Evolutionary conservation across 208 protist species (phyloP), one percentile per base, ranked within the genome.

Genomic region (Trichomonas vaginalis): DNA sequence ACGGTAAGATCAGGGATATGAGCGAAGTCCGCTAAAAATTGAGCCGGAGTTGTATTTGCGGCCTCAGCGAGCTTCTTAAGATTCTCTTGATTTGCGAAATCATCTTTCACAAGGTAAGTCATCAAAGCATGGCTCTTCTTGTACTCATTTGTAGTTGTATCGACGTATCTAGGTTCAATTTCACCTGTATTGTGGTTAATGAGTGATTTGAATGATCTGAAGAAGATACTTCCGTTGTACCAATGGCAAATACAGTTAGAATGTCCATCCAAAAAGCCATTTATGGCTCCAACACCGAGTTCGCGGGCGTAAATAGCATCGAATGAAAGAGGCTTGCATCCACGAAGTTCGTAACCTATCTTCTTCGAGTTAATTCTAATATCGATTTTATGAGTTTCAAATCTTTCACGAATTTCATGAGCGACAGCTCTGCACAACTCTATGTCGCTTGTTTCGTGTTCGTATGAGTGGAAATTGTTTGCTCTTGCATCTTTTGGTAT

Each of bases 321-420:
- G 21, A 45, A 90, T 10, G 51, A 35, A 62, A 88, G 95, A 27
- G 96, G 96, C 35, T 87, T 56, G 46, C 32, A 40, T 40, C 92
- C 87, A 62, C 96, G 82, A 21, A 96, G 95, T 95, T 96, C 96
- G 62, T 92, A 96, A 80, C 96, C 96, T 35, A 96, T 61, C 27
- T 92, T 92, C 92, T 96, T 96, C 35, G 86, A 39, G n/a, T 37
- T 45, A 27, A 96, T 62, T 17, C 3, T 47, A 32, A 96, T 32
- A 32, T 70, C 56, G 12, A 61, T 27, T 27, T 39, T 49, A 21
- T 37, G 21, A 10, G 12, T 37, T 56, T 12, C 10, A 3, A n/a
- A 51, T n/a, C 96, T 8, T 8, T 32, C 0, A 9, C 56, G 12
- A 40, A 96, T 37, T 35, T 96, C 95, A 88, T 96, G 49, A 39